Percentiles rank a stretch among this genome's conserved stretches.
Evolutionary conservation across 2,329 filamentous ascomycete species (phyloP).

Genomic region (Aspergillus tamarii): DNA sequence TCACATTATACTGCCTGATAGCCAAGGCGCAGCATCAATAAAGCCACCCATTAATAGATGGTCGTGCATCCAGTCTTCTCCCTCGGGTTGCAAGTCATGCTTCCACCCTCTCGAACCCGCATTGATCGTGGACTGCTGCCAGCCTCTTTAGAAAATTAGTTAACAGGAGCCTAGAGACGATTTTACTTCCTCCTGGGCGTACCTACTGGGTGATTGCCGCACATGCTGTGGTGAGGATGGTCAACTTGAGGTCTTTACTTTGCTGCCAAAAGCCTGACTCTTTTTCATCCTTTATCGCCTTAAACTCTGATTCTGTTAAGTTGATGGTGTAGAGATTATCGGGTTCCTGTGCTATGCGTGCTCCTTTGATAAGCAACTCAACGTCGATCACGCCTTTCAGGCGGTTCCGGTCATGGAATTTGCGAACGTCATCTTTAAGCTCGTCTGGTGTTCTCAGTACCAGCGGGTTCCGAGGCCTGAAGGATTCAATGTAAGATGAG

Average conservation of each 20-base stretch:
- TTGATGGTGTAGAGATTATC: not conserved
- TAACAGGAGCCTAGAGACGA: not conserved
- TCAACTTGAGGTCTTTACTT: conserved; percentile 23
- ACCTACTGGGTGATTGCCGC: conserved; percentile 30
- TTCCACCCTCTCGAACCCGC: conserved; percentile 15
- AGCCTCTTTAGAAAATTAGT: conserved; percentile 18
- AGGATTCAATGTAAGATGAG: not conserved
- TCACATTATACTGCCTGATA: conserved; percentile 23
- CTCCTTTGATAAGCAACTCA: conserved; percentile 14
- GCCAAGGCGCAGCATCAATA: conserved; percentile 23
- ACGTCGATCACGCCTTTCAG: conserved; percentile 14
- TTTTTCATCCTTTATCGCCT: conserved; percentile 1
- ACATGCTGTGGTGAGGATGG: conserved; percentile 27
- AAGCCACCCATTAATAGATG: conserved; percentile 6
- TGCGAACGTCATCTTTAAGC: conserved; percentile 10
- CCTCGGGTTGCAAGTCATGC: not conserved
- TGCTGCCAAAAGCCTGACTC: conserved; percentile 12
- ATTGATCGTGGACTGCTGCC: conserved; percentile 32
- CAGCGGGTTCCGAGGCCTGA: conserved; percentile 10
- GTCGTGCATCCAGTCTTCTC: not conserved
- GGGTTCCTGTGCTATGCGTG: conserved; percentile 11
- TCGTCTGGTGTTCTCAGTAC: conserved; percentile 9
- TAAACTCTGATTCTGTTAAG: conserved; percentile 6
- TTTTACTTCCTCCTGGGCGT: not conserved
- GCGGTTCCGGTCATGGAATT: conserved; percentile 5